phyloP scores from a whole-genome alignment of 805 yeast species.

The Saccharomycopsis sp. region DNA sequence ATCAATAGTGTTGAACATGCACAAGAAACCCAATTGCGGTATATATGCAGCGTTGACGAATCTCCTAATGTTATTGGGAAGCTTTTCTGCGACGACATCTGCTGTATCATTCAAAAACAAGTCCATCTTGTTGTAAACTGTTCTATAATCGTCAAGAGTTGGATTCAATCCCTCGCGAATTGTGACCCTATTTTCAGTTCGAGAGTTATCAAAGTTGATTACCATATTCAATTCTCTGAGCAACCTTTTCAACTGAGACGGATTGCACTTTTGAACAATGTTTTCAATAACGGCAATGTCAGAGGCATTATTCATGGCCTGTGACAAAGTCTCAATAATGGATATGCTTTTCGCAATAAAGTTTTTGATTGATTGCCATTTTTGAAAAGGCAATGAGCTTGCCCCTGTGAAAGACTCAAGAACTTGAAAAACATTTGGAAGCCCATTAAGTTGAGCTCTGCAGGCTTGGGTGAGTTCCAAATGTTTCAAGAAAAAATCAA shows the following conservation, averaged over 20 bases:
- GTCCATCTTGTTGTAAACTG: conserved; percentile 29
- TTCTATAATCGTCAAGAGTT: conserved; percentile 25
- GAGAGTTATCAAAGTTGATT: conserved; percentile 26
- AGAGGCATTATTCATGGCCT: not conserved
- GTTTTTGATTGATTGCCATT: not conserved
- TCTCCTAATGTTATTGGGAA: conserved; percentile 9
- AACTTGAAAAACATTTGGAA: conserved; percentile 27
- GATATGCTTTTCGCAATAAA: not conserved
- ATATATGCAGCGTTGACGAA: conserved; percentile 33
- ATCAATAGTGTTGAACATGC: conserved; percentile 24
- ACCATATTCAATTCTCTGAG: not conserved
- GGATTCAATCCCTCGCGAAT: conserved; percentile 28
- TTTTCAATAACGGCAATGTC: not conserved
- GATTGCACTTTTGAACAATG: not conserved
- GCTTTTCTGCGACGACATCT: conserved; percentile 11
- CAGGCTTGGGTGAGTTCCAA: conserved; percentile 20
- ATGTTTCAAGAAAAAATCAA: conserved; percentile 35
- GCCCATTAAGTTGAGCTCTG: conserved; percentile 21
- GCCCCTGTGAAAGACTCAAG: conserved; percentile 22
- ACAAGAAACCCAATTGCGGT: conserved; percentile 38
- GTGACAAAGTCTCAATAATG: not conserved
- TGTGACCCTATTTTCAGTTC: conserved; percentile 24
- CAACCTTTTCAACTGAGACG: not conserved
- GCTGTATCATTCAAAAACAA: conserved; percentile 25
- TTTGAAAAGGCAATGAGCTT: conserved; percentile 23